A percentile compares a stretch with the other conserved stretches of the same genome.
Evolutionary conservation across 2,329 filamentous ascomycete species (phyloP).

Genomic region (Botryotinia calthae): DNA sequence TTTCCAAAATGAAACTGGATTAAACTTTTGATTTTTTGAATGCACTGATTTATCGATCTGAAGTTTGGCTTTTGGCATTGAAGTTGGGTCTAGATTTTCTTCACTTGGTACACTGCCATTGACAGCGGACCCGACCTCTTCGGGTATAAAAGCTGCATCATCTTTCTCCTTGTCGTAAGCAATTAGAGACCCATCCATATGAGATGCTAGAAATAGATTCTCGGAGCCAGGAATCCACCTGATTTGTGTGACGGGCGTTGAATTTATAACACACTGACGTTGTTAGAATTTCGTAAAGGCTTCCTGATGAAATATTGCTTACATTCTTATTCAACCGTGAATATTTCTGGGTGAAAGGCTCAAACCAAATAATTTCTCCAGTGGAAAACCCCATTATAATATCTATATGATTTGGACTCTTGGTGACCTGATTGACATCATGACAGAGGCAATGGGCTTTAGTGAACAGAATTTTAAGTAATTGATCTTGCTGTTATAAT

Average conservation of each 20-base stretch:
- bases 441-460: constrained; percentile 95
- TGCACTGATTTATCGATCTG: constrained; percentile 87
- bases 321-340: constrained; percentile 94
- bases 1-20: constrained; percentile 91
- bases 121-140: constrained; percentile 50
- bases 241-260: constrained; percentile 80
- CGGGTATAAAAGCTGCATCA: constrained; percentile 73
- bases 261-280: constrained; percentile 77
- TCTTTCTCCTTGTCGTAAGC: constrained; percentile 99
- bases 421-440: constrained; percentile 83
- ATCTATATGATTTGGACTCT: constrained; percentile 76
- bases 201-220: constrained; percentile 85
- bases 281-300: constrained; percentile 20
- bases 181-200: constrained; percentile 85
- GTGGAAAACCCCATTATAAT: constrained; percentile 95
- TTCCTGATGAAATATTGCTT: constrained; percentile 32
- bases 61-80: constrained; percentile 46
- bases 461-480: constrained; percentile 95
- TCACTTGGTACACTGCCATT: constrained; percentile 36
- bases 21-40: constrained; percentile 88
- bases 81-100: constrained; percentile 37
- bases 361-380: constrained; percentile 97
- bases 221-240: constrained; percentile 94
- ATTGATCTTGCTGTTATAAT: constrained; percentile 67
- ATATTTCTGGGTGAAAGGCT: constrained; percentile 94